A percentile compares a stretch with the other conserved stretches of the same genome.
Conservation (phyloP, 306 rosid species). For the Rosa rugosa region DNA sequence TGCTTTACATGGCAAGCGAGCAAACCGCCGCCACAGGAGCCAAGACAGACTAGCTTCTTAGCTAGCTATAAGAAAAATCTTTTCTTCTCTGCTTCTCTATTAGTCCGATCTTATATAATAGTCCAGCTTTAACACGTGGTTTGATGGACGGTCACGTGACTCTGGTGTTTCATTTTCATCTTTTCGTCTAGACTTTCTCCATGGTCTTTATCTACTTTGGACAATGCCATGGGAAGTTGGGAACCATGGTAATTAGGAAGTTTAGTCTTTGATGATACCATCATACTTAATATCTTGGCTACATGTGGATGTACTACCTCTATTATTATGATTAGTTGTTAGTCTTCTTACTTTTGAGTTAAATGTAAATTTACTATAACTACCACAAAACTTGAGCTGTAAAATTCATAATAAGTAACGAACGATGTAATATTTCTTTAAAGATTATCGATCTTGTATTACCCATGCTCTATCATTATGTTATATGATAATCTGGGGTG, state of each 20-base stretch:
- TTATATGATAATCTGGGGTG: not conserved
- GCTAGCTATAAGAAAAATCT: not conserved
- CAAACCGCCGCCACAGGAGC: slow-evolving; percentile 49
- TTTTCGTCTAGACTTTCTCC: not conserved
- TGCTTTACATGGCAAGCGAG: slow-evolving; percentile 18
- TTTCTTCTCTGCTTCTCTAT: not conserved
- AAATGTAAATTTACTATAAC: not conserved
- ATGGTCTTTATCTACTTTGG: not conserved
- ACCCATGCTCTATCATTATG: not conserved
- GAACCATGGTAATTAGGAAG: not conserved
- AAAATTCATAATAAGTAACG: no score
- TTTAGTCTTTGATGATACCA: not conserved
- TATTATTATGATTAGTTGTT: not conserved
- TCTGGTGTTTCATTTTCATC: slow-evolving; percentile 27
- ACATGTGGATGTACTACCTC: not conserved
- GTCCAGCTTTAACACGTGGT: slow-evolving; percentile 41
- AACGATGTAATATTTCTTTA: no score
- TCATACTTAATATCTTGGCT: not conserved
- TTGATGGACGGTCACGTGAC: slow-evolving; percentile 50
- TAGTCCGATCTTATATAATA: not conserved
- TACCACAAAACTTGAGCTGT: no score
- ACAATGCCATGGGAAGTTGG: not conserved
- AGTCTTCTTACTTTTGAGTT: not conserved
- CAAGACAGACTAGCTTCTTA: not conserved
- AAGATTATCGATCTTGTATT: not conserved